Evolutionary conservation across 352 stramenopile species (phyloP).

Genomic region (Poterioochromonas sp.): DNA sequence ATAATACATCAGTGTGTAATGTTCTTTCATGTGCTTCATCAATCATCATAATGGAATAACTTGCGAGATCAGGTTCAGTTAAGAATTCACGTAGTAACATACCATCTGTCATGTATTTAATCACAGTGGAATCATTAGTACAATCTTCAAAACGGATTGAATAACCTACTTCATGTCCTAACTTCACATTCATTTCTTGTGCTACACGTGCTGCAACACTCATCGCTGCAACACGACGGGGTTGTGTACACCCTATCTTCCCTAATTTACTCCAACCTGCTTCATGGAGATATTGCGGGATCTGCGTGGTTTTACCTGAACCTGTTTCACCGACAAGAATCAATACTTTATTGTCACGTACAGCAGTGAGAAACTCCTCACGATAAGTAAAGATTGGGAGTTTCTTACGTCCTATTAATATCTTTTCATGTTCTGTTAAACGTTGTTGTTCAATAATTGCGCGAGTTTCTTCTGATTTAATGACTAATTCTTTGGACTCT

Average conservation of each 20-base stretch:
- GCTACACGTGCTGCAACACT: slow-evolving; percentile 95
- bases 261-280: slow-evolving; percentile 90
- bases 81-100: slow-evolving; percentile 98
- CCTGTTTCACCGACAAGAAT: slow-evolving; percentile 78
- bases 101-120: slow-evolving; percentile 99
- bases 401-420: slow-evolving; percentile 84
- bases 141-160: slow-evolving; percentile 99
- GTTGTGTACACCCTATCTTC: slow-evolving; percentile 84
- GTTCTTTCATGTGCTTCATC: slow-evolving; percentile 98
- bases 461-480: not conserved
- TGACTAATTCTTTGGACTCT: not conserved
- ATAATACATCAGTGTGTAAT: slow-evolving; percentile 95
- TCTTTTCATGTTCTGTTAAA: slow-evolving; percentile 74
- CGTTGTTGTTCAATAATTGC: slow-evolving; percentile 26
- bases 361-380: slow-evolving; percentile 90
- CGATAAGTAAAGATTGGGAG: slow-evolving; percentile 95
- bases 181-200: slow-evolving; percentile 92
- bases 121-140: slow-evolving; percentile 85
- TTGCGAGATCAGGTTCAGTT: slow-evolving; percentile 87
- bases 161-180: slow-evolving; percentile 95
- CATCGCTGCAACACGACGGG: slow-evolving; percentile 94
- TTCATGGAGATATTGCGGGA: slow-evolving; percentile 89
- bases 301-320: slow-evolving; percentile 96
- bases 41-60: slow-evolving; percentile 96
- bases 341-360: slow-evolving; percentile 84